Conservation (phyloP, 2,329 filamentous ascomycete genomes). For the Colletotrichum abscissum region DNA sequence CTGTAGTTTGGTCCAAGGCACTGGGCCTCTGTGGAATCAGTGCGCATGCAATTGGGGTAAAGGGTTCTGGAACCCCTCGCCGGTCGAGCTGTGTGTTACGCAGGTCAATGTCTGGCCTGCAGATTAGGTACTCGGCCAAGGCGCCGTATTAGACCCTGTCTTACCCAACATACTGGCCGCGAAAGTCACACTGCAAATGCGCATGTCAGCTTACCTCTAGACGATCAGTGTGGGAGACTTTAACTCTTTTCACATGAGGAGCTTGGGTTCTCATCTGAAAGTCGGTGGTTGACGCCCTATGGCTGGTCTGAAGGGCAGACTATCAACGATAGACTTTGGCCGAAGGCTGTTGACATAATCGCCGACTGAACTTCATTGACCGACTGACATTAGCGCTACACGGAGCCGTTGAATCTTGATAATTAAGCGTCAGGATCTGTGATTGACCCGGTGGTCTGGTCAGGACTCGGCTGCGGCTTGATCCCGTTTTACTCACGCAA, state of each 20-base stretch:
- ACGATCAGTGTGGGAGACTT: background rate
- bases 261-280: background rate
- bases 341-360: background rate
- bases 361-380: background rate
- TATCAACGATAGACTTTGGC: background rate
- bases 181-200: background rate
- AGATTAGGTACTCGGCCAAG: background rate
- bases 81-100: too few species aligned
- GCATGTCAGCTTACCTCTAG: background rate
- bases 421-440: background rate
- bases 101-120: background rate
- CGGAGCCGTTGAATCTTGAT: background rate
- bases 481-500: too few species aligned
- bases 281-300: background rate
- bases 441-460: background rate
- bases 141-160: background rate
- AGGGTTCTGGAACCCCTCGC: too few species aligned
- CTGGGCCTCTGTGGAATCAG: too few species aligned
- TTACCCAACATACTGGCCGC: background rate
- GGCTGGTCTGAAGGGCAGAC: background rate
- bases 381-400: background rate
- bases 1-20: background rate
- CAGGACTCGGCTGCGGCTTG: background rate
- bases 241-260: background rate
- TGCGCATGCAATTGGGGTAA: too few species aligned